Evolutionary conservation across 2,329 filamentous ascomycete species (phyloP).

Genomic region (Fonsecaea monophora): DNA sequence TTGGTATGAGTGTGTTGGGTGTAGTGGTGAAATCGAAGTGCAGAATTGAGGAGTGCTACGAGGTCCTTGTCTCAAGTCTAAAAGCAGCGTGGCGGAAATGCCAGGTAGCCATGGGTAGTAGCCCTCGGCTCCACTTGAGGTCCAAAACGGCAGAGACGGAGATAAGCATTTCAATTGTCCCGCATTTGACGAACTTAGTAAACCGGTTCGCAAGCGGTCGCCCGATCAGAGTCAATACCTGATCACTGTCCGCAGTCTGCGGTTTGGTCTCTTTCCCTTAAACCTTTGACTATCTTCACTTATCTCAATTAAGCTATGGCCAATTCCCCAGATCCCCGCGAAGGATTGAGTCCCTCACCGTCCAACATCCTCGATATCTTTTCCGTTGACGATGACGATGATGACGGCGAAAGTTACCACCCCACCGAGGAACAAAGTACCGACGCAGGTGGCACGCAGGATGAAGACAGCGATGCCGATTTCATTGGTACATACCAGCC

Average conservation of each 20-base stretch:
- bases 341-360: conserved; percentile 35
- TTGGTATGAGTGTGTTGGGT: no score
- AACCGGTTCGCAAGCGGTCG: not conserved
- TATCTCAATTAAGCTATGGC: conserved; percentile 32
- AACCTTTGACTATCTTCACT: not conserved
- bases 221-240: conserved; percentile 15
- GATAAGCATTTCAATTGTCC: conserved; percentile 15
- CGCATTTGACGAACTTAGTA: conserved; percentile 9
- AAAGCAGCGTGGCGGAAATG: not conserved
- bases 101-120: not conserved
- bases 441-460: conserved; percentile 24
- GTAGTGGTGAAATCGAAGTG: no score
- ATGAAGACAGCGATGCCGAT: conserved; percentile 33
- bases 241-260: conserved; percentile 9
- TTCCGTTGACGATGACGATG: conserved; percentile 36
- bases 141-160: conserved; percentile 8
- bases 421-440: conserved; percentile 32
- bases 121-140: not conserved
- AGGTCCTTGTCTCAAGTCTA: no score
- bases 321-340: conserved; percentile 27
- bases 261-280: conserved; percentile 8
- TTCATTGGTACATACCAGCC: conserved; percentile 28
- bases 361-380: conserved; percentile 36
- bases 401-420: conserved; percentile 35
- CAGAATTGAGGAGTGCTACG: no score